A percentile compares a stretch with the other conserved stretches of the same genome.
These are phyloP conservation scores for Trichoderma afroharzianum DNA, from an alignment of 2,329 filamentous ascomycete species.

Conservation along the genomic window DNA sequence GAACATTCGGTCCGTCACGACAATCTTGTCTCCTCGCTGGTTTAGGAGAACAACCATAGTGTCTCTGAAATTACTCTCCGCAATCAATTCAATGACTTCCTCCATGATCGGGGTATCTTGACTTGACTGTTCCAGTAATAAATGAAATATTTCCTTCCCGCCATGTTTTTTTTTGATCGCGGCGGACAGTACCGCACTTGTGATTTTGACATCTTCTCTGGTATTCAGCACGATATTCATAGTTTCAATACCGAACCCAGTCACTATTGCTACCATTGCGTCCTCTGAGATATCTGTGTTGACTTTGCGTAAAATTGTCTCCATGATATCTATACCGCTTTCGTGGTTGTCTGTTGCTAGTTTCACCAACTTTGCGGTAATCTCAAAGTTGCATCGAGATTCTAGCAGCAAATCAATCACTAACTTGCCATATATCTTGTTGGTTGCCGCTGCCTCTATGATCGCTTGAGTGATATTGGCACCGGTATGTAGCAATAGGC, in stretches of 20 bases:
- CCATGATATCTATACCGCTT: not conserved
- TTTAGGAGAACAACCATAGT: not conserved
- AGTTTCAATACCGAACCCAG: no score
- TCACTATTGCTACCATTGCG: not conserved
- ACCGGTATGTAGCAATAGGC: not conserved
- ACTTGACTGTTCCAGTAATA: not conserved
- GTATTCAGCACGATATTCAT: not conserved
- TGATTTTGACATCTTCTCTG: not conserved
- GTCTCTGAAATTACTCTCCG: rapidly evolving
- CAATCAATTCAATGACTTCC: not conserved
- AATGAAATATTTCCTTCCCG: not conserved
- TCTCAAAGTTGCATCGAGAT: not conserved
- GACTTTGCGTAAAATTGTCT: not conserved
- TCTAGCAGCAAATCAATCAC: not conserved
- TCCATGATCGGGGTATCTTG: not conserved
- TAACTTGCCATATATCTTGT: not conserved
- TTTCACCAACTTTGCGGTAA: not conserved
- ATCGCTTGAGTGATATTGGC: not conserved
- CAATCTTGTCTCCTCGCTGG: not conserved
- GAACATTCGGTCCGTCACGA: not conserved
- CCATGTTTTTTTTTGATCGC: not conserved
- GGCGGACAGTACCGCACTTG: not conserved
- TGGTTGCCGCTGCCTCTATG: not conserved
- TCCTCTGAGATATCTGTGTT: not conserved
- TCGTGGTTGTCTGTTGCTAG: not conserved